Evolutionary conservation across 352 stramenopile species (phyloP).

Genomic region (Globisporangium iwayamae): DNA sequence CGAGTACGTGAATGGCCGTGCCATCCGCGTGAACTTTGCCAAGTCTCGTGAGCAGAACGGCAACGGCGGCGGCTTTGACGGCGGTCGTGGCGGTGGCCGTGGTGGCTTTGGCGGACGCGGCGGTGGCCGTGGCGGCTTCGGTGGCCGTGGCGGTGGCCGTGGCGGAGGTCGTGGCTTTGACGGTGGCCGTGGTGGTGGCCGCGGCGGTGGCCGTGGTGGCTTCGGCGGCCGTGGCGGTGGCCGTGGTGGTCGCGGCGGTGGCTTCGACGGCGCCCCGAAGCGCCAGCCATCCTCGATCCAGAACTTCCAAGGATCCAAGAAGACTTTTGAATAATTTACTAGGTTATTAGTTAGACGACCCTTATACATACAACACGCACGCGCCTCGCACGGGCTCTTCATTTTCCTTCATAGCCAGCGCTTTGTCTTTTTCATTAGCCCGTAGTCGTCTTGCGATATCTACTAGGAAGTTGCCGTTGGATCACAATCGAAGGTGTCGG

Average conservation of each 20-base stretch:
- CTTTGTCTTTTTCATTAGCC: background rate
- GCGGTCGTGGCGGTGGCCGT: constrained; percentile 64
- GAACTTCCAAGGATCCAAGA: constrained; percentile 95
- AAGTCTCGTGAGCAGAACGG: constrained; percentile 54
- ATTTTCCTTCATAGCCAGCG: background rate
- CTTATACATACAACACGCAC: constrained; percentile 5
- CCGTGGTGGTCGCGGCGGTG: constrained; percentile 38
- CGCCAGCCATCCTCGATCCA: constrained; percentile 90
- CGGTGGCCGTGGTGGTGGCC: constrained; percentile 26
- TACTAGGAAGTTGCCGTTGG: background rate
- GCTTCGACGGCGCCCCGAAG: constrained; percentile 69
- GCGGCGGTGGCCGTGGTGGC: constrained; percentile 24
- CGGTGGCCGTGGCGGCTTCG: constrained; percentile 42
- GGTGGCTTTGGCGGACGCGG: constrained; percentile 47
- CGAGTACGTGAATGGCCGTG: constrained; percentile 89
- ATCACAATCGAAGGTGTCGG: background rate
- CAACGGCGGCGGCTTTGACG: constrained; percentile 39
- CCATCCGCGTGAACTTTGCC: constrained; percentile 95
- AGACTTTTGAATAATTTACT: constrained; percentile 93
- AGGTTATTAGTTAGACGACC: constrained; percentile 20
- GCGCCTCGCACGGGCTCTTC: background rate
- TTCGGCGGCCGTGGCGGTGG: constrained; percentile 33
- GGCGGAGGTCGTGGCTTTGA: constrained; percentile 46
- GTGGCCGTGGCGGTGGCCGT: constrained; percentile 50
- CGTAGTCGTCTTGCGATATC: background rate